Percentiles rank a stretch among this genome's conserved stretches.
These are phyloP conservation scores for Ogataea neopini DNA, from an alignment of 805 yeast species.

Conservation along the genomic window DNA sequence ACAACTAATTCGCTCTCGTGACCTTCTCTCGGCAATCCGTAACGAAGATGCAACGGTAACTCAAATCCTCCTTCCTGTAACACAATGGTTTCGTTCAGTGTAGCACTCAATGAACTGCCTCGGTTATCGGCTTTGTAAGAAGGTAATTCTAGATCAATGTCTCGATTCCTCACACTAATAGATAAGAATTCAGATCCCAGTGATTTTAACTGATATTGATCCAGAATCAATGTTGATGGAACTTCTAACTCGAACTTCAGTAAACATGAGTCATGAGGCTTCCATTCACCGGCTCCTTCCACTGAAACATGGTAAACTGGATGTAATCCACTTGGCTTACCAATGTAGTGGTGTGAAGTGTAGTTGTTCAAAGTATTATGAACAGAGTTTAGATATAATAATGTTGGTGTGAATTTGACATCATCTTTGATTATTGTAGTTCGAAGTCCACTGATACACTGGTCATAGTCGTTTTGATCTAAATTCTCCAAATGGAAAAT, in stretches of 20 bases:
- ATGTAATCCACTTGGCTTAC: slow-evolving; percentile 28
- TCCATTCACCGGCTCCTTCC: neutral
- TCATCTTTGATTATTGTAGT: slow-evolving; percentile 9
- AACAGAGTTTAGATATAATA: slow-evolving; percentile 26
- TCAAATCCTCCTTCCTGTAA: slow-evolving; percentile 21
- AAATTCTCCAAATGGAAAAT: slow-evolving; percentile 21
- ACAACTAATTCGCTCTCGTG: slow-evolving; percentile 8
- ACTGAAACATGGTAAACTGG: slow-evolving; percentile 26
- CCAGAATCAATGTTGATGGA: slow-evolving; percentile 30
- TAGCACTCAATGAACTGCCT: slow-evolving; percentile 27
- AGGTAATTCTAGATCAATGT: slow-evolving; percentile 35
- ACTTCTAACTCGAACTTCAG: slow-evolving; percentile 27
- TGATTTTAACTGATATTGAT: slow-evolving; percentile 28
- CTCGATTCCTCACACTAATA: slow-evolving; percentile 19
- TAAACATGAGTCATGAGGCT: slow-evolving; percentile 6
- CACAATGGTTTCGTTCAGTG: slow-evolving; percentile 20
- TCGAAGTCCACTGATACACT: slow-evolving; percentile 26
- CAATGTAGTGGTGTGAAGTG: slow-evolving; percentile 18
- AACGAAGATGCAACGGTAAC: slow-evolving; percentile 36
- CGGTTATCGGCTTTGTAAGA: slow-evolving; percentile 27
- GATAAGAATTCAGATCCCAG: slow-evolving; percentile 6
- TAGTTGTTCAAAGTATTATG: slow-evolving; percentile 21
- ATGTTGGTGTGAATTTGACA: slow-evolving; percentile 23
- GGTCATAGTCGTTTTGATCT: slow-evolving; percentile 21
- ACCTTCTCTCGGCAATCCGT: slow-evolving; percentile 25